Base-by-base conservation (phyloP, 306 rosid genomes). In the Dryas alaskensis region DNA sequence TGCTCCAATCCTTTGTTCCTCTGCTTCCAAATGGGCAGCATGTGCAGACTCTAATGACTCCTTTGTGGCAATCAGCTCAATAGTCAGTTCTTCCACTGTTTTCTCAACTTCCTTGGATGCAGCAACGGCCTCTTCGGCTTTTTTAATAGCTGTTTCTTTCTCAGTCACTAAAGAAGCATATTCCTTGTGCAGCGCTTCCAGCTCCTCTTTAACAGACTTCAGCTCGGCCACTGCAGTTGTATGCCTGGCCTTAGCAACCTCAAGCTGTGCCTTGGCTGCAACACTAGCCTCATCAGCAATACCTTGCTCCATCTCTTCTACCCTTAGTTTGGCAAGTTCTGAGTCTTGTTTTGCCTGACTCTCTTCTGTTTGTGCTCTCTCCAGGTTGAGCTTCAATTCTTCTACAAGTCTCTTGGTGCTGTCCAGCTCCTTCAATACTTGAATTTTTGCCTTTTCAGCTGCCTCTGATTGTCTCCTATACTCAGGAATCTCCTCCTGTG, bases 231-330 rank as follows among this genome's bases (percentile, higher is more conserved):
- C 82, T 37, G 99, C 98, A 72, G 96, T 84, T 37, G 85, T 12
- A 73, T 84, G 88, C 83, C 99, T 87, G 10, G 92, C 93, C 86
- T 88, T 95, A 49, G 99, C 99, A 67, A 95, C 98, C 89, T 95
- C 93, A 66, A 92, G 98, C 77, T 95, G 99, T 5, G 96, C 96
- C 96, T 87, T 92, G 84, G 97, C 98, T 74, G 99, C 99, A 65
- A 92, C 87, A 70, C 99, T 95, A 44, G 99, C 86, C 79, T 92
- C 99, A 3, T 92, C 98, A 66, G 97, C 98, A 73, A 95, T 87
- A 47, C 99, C 99, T 82, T 95, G 98, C 88, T 95, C 99, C 97
- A 95, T 90, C 89, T 95, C 99, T 85, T 92, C 98, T 79, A 95
- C 99, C 81, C 99, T 88, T 67, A 95, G 99, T 86, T 88, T 87